Evolutionary conservation across 495 filamentous ascomycete genomes (phyloP).

Genomic region (Cercophora newfieldiana): DNA sequence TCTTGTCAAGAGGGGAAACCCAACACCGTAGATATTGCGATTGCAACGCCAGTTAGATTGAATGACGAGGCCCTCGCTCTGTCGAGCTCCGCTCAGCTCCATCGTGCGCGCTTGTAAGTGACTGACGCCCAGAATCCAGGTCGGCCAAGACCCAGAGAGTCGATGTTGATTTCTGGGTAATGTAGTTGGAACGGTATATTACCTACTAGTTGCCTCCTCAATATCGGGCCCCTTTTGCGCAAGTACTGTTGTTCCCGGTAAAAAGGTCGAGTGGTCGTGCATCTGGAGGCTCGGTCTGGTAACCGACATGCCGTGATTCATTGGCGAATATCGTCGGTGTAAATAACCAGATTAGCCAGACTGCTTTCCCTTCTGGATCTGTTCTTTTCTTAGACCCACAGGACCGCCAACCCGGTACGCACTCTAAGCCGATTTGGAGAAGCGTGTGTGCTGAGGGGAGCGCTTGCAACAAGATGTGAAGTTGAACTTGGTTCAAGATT

Average conservation of each 20-base stretch:
- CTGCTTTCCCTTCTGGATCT: conserved; percentile 3
- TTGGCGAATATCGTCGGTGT: conserved; percentile 14
- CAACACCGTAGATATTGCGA: conserved; percentile 13
- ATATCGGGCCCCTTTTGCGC: conserved; percentile 11
- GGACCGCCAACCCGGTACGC: conserved; percentile 18
- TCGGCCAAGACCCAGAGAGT: conserved; percentile 1
- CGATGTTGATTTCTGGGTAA: conserved; percentile 1
- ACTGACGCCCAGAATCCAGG: not conserved
- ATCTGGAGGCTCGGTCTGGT: not conserved
- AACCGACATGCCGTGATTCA: conserved; percentile 13
- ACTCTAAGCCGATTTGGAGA: conserved; percentile 3
- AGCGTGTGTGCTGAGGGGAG: not conserved
- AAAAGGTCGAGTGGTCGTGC: conserved; percentile 8
- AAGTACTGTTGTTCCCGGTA: conserved; percentile 17
- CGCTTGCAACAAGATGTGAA: not conserved
- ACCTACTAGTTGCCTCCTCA: conserved; percentile 10
- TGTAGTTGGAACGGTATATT: conserved; percentile 19
- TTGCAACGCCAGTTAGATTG: conserved; percentile 12
- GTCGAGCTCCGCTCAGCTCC: not conserved
- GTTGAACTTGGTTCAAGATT: not conserved
- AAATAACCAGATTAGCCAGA: conserved; percentile 11
- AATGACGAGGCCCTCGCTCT: conserved; percentile 9
- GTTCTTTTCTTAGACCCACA: conserved; percentile 17
- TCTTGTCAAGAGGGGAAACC: not conserved
- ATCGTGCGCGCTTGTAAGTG: not conserved